Evolutionary conservation across 2,329 filamentous ascomycete genomes (phyloP).

Genomic region (Xylaria sp.): DNA sequence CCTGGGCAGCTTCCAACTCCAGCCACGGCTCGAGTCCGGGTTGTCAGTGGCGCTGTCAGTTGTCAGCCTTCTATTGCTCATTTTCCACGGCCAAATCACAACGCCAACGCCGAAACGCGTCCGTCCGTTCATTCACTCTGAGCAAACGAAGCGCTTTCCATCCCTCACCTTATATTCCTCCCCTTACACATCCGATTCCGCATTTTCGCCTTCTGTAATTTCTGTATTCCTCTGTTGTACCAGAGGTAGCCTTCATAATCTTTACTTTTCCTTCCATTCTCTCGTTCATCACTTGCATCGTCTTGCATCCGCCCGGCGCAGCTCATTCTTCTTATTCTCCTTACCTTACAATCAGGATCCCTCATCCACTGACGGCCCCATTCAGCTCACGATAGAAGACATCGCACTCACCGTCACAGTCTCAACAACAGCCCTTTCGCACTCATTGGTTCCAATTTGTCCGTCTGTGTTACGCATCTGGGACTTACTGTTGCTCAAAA

Average conservation of each 20-base stretch:
- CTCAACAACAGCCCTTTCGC: background rate
- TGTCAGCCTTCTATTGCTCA: constrained; percentile 24
- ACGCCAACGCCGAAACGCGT: constrained; percentile 39
- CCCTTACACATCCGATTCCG: constrained; percentile 14
- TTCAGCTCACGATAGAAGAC: constrained; percentile 14
- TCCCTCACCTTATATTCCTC: background rate
- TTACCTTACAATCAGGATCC: background rate
- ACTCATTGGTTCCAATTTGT: constrained; percentile 12
- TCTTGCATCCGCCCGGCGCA: background rate
- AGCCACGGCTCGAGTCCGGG: constrained; percentile 31
- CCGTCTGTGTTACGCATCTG: background rate
- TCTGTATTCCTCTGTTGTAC: background rate
- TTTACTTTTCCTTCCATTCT: background rate
- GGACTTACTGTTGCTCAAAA: constrained; percentile 11
- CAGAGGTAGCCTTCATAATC: constrained; percentile 12
- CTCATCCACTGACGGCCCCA: background rate
- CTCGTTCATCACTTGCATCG: constrained; percentile 4
- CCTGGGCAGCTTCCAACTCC: background rate
- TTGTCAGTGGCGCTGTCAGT: constrained; percentile 14
- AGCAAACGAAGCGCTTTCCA: constrained; percentile 20
- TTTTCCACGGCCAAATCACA: constrained; percentile 29
- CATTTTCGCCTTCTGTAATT: constrained; percentile 11
- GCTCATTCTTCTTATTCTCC: constrained; percentile 5
- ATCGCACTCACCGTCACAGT: constrained; percentile 16
- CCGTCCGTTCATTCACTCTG: constrained; percentile 28